These are phyloP conservation scores for Eucalyptus curtisii DNA, from an alignment of 345 rosid species.

Conservation along the genomic window DNA sequence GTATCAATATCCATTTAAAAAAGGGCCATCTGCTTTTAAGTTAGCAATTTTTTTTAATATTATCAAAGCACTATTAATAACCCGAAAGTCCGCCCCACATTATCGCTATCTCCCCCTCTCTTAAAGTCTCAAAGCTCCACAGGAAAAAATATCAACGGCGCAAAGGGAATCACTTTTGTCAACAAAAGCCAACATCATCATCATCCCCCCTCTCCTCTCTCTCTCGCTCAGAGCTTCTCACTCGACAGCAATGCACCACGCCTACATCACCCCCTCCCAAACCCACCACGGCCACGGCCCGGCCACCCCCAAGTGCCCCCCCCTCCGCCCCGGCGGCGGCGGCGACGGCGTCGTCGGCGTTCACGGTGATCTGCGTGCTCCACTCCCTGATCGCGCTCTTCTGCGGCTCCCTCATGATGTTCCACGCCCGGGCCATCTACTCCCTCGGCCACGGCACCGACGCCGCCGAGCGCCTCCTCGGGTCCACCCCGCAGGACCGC, in stretches of 20 bases:
- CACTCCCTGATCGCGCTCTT: too few species aligned
- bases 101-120: not conserved
- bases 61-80: too few species aligned
- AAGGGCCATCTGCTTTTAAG: not conserved
- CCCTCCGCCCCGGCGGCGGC: not conserved
- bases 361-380: too few species aligned
- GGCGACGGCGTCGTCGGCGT: slow-evolving; percentile 7
- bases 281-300: not conserved
- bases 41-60: too few species aligned
- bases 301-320: not conserved
- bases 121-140: not conserved
- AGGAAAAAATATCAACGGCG: not conserved
- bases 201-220: too few species aligned
- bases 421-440: too few species aligned
- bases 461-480: slow-evolving; percentile 34
- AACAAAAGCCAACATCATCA: not conserved
- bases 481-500: slow-evolving; percentile 2
- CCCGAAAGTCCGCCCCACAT: not conserved
- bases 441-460: slow-evolving; percentile 15
- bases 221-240: not conserved
- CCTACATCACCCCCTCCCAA: not conserved
- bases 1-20: too few species aligned
- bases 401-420: too few species aligned
- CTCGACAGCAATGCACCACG: not conserved
- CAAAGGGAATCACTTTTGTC: not conserved